Evolutionary conservation across 192 early-diverging fungal genomes (phyloP), one percentile per base, ranked within the genome.

Genomic region (Linnemannia schmuckeri): DNA sequence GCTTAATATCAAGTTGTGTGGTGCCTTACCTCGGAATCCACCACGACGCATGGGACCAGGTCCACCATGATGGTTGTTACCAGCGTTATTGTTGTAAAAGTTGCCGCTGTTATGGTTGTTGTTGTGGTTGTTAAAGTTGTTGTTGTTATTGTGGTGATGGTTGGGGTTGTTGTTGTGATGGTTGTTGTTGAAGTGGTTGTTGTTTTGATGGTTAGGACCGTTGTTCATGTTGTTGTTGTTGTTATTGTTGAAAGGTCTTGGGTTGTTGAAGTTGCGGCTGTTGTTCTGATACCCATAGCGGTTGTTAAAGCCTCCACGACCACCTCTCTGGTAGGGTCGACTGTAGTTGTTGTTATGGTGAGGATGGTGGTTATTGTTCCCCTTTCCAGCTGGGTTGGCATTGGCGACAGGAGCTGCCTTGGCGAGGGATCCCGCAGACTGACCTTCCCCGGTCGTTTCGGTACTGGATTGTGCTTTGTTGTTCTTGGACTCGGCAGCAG

Each of bases 1-100:
- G 49, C 24, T 41, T 35, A 57, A 38, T 38, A 68, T 27, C 49
- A 52, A 52, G 17, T 20, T 22, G 49, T 15, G 49, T 52, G 49
- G 18, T 52, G 15, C 24, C 70, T 79, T 85, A 85, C 82, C 82
- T 85, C 82, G 72, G 78, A 61, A 85, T 33, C 82, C 82, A 20
- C 77, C 82, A 12, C 82, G 55, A 35, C 82, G 82, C 77, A 85
- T 79, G 22, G 82, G 82, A 3, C 82, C 82, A 18, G 82, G 76
- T 10, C 82, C 82, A 6, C 77, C 77, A 40, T 63, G 41, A 72
- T 76, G 69, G 69, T 47, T 70, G 70, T 70, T 70, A 10, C 24
- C 33, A 33, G 37, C 52, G 47, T 30, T 47, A 42, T 74, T 74
- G 17, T 75, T 66, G 61, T 66, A 66, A 66, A 66, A 4, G 30